Evolutionary conservation across 2,329 filamentous ascomycete genomes (phyloP), one percentile per base, ranked within the genome.

Genomic region (Alternaria panax): DNA sequence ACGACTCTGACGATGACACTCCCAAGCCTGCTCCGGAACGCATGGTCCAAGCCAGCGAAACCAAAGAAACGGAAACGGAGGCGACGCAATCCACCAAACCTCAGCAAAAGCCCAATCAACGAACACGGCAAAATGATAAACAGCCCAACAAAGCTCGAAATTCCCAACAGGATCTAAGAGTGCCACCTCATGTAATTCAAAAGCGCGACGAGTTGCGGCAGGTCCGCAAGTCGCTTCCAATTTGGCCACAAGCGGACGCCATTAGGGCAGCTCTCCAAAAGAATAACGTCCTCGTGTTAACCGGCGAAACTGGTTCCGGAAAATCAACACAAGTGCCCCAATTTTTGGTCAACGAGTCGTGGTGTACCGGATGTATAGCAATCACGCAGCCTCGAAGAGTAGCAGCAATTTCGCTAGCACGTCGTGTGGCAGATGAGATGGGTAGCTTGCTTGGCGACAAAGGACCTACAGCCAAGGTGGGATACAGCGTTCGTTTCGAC

Each of bases 311-410:
- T 0, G 95, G 95, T 75, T 96, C 92, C 14, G 95, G 95, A 75
- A 99, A 99, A 80, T 96, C 92, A 81, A 99, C 95, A 0, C 95
- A 99, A 78, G 89, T 97, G 0, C 94, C 95, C 0, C 95, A 98
- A 72, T 97, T 97, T 63, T 81, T 99, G 7, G 86, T 90, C 45
- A 81, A 84, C 25, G 91, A 97, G 72, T 80, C 87, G 7, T 98
- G 93, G 93, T 97, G 93, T 76, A 85, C 83, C 34, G 90, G 91
- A 70, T 72, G 71, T 40, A 92, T 99, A 65, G 95, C 93, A 7
- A 92, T 98, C 62, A 99, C 96, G 0, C 93, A 99, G 75, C 96
- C 95, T 0, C 88, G 95, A 73, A 88, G 95, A 78, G 93, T 99
- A 1, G 96, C 95, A 18, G 95, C 96, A 0, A 97, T 94, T 1